phyloP scores from a whole-genome alignment of 2,329 filamentous ascomycete genomes.

The Podosphaera aphanis region DNA sequence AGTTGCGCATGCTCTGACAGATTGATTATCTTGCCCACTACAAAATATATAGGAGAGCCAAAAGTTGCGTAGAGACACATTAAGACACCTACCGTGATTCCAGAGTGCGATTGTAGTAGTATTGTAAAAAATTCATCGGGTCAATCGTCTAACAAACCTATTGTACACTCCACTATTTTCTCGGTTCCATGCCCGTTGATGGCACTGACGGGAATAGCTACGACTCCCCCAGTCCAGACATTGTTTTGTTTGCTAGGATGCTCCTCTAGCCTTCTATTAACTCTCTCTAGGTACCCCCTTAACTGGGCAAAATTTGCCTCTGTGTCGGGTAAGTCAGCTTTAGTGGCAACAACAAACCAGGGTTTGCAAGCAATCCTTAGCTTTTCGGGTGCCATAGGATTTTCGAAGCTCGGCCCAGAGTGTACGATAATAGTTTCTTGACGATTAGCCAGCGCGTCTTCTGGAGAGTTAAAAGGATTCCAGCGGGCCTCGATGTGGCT shows the following conservation, averaged over 20 bases:
- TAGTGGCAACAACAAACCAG: conserved; percentile 90
- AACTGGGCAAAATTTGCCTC: conserved; percentile 52
- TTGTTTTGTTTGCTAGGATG: conserved; percentile 49
- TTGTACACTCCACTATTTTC: conserved; percentile 46
- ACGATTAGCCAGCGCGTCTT: conserved; percentile 14
- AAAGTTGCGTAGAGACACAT: too few relatives aligned
- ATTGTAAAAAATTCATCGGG: background rate
- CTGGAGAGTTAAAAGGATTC: conserved; percentile 25
- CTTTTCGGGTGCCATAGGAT: conserved; percentile 9
- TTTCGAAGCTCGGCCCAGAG: conserved; percentile 8
- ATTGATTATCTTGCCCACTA: too few relatives aligned
- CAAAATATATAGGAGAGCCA: too few relatives aligned
- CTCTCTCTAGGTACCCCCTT: conserved; percentile 42
- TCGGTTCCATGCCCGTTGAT: conserved; percentile 70
- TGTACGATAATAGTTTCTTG: conserved; percentile 13
- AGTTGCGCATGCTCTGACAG: too few relatives aligned
- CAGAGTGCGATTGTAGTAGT: background rate
- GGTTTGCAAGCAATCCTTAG: conserved; percentile 60
- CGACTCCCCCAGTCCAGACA: conserved; percentile 36
- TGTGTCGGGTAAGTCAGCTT: conserved; percentile 63
- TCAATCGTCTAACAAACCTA: conserved; percentile 30
- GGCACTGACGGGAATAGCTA: conserved; percentile 68
- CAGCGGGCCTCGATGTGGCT: conserved; percentile 37
- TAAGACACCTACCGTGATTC: too few relatives aligned
- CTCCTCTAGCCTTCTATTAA: conserved; percentile 35